Evolutionary conservation across 805 yeast genomes (phyloP), one percentile per base, ranked within the genome.

Genomic region (Kodamaea restingae): DNA sequence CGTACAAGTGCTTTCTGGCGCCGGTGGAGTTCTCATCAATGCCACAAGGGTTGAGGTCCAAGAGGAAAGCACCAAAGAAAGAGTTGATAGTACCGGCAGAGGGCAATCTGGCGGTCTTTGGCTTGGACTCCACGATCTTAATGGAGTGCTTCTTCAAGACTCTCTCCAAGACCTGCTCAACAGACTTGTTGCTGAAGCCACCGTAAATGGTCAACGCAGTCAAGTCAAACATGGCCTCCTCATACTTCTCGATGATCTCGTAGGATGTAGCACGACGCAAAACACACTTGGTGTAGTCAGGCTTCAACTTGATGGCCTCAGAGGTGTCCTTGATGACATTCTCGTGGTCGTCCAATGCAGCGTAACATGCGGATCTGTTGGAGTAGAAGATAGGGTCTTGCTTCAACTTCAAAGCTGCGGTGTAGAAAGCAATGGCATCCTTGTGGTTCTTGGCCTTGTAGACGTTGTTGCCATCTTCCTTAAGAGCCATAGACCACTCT

Each of bases 291-390:
- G 86, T 70, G 67, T 93, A 91, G 59, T 84, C 91, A 9, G 95
- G 96, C 60, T 88, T 84, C 54, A 91, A 67, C 52, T 80, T 75
- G 54, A 93, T 74, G 20, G 98, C 98, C 45, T 74, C 76, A 15
- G 95, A 78, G 41, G 96, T 84, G 61, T 88, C 96, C 50, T 80
- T 85, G 47, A 93, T 75, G 34, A 90, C 96, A 59, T 88, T 82
- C 52, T 86, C 88, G 58, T 78, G 80, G 46, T 88, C 78, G 47
- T 80, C 77, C 49, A 86, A 70, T 7, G 95, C 87, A 37, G 90
- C 84, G 66, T 85, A 85, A 65, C 96, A 91, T 12, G 98, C 98
- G 20, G 98, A 88, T 65, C 97, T 81, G 72, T 93, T 93, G 45
- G 97, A 88, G 68, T 82, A 91, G 67, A 76, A 93, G 25, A 90